Percentiles rank a stretch among this genome's conserved stretches.
phyloP scores from a whole-genome alignment of 805 yeast species.

The Priceomyces medius region DNA sequence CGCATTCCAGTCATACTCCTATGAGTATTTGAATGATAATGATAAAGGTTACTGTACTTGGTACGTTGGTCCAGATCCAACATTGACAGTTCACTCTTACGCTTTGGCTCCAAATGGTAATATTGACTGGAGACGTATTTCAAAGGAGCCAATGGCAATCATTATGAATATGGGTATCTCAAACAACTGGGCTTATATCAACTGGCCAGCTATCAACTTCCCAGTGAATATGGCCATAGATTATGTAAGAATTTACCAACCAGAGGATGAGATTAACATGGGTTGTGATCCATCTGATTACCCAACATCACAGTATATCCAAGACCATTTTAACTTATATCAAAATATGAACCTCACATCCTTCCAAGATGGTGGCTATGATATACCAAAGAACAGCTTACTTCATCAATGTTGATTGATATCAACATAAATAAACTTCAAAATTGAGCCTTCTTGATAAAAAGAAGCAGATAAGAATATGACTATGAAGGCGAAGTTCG shows the following conservation, averaged over 20 bases:
- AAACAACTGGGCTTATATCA: slow-evolving; percentile 40
- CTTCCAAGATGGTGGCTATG: slow-evolving; percentile 76
- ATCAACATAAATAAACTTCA: too few species aligned
- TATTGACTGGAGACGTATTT: slow-evolving; percentile 34
- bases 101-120: slow-evolving; percentile 42
- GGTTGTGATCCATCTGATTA: slow-evolving; percentile 86
- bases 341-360: slow-evolving; percentile 63
- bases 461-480: too few species aligned
- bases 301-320: slow-evolving; percentile 85
- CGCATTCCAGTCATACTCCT: slow-evolving; percentile 69
- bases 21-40: slow-evolving; percentile 14
- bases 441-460: too few species aligned
- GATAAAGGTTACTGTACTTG: slow-evolving; percentile 15
- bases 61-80: slow-evolving; percentile 28
- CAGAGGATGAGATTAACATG: slow-evolving; percentile 53
- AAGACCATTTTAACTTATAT: slow-evolving; percentile 68
- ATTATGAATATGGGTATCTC: slow-evolving; percentile 42
- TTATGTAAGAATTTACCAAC: slow-evolving; percentile 67
- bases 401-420: slow-evolving; percentile 16
- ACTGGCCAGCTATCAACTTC: slow-evolving; percentile 32
- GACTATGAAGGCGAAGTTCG: too few species aligned
- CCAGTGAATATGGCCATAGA: slow-evolving; percentile 39
- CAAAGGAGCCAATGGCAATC: slow-evolving; percentile 40
- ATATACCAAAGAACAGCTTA: slow-evolving; percentile 39
- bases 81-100: slow-evolving; percentile 44